phyloP scores from a whole-genome alignment of 495 filamentous ascomycete genomes.

The Pseudomonodictys pantanalensis region DNA sequence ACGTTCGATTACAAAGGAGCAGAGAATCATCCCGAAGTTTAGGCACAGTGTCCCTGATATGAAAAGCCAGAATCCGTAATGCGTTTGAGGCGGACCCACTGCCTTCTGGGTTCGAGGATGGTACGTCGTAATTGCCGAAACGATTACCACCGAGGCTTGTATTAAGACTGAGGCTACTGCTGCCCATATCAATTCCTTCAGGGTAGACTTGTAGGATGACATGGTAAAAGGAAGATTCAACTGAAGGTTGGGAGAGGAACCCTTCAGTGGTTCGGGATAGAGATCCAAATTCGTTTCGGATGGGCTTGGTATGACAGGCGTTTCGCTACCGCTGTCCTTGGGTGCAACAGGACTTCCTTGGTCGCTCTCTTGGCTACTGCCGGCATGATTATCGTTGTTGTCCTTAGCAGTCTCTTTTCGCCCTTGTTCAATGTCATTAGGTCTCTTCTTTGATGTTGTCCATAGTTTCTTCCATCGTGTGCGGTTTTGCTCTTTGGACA shows the following conservation, averaged over 20 bases:
- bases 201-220: background rate
- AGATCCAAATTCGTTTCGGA: background rate
- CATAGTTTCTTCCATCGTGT: too few relatives aligned
- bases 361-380: too few relatives aligned
- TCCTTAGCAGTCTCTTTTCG: too few relatives aligned
- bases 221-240: slow-evolving; percentile 4
- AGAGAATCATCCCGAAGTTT: slow-evolving; percentile 1
- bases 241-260: slow-evolving; percentile 8
- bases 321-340: background rate
- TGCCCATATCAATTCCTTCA: background rate
- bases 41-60: background rate
- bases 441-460: too few relatives aligned
- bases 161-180: background rate
- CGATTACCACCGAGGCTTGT: background rate
- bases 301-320: background rate
- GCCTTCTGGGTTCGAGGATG: background rate
- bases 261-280: background rate
- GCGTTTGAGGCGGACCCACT: too few relatives aligned
- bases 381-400: too few relatives aligned
- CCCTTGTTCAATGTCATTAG: too few relatives aligned
- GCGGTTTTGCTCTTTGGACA: too few relatives aligned
- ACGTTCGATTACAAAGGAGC: slow-evolving; percentile 8
- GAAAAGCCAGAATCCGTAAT: slow-evolving; percentile 5
- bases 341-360: too few relatives aligned
- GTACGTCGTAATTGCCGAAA: background rate